Evolutionary conservation across 257 asterid genomes (phyloP), one percentile per base, ranked within the genome.

Genomic region (Leonotis leonurus): DNA sequence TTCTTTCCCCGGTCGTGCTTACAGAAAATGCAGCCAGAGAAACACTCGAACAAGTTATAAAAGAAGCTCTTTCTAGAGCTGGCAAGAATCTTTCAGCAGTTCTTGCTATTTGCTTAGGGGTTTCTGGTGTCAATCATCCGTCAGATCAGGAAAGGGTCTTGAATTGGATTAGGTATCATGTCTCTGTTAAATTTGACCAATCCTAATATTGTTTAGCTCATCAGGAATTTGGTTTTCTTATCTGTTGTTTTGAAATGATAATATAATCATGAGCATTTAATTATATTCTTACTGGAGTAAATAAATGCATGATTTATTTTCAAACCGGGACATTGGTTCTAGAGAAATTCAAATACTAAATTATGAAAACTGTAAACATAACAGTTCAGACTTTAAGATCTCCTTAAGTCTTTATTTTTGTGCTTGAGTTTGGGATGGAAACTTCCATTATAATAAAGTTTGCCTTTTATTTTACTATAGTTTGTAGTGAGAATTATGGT

Each of bases 121-220:
- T 92, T 70, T 92, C 99, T 30, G 99, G 98, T 48, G 95, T 92
- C 70, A 92, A 89, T 69, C 93, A 86, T 78, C 89, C 86, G 9
- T 81, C 71, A 5, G 99, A 92, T 77, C 81, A 86, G 83, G 84
- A 83, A 51, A 86, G 80, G 75, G 75, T 89, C 65, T 61, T 81
- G 72, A 87, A 71, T 60, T 88, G 98, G 95, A 75, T 92, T 71
- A 86, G 98, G 98, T 87, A 80, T 20, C 40, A 21, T 49, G 57
- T 35, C 30, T 16, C 30, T 70, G 58, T 54, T 44, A 53, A 71
- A 20, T 56, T 35, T 36, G 49, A 30, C 25, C 27, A 36, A n/a
- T 68, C 60, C 36, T 25, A 55, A 13, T 61, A 49, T 52, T 40
- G 50, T 45, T 51, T 39, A 17, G 16, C 48, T 50, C 59, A 32